phyloP scores from a whole-genome alignment of 306 rosid genomes.

The Prunus armeniaca region DNA sequence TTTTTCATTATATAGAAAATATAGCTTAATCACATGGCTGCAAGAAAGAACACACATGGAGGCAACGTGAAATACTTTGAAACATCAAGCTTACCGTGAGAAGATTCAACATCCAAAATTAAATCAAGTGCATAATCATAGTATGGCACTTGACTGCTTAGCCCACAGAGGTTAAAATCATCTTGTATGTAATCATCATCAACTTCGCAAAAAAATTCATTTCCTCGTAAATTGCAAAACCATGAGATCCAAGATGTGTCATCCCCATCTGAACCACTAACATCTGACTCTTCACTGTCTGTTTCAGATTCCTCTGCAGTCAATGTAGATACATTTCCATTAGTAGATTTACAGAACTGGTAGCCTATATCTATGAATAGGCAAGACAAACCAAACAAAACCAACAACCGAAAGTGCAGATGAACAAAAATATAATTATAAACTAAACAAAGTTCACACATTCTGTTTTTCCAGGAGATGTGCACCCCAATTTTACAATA shows the following conservation, averaged over 20 bases:
- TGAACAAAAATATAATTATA: neutral
- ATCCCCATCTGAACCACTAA: conserved; percentile 82
- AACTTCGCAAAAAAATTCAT: conserved; percentile 76
- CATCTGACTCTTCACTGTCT: conserved; percentile 72
- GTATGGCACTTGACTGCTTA: conserved; percentile 80
- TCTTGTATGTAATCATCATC: conserved; percentile 85
- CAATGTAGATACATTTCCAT: conserved; percentile 26
- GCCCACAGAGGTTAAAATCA: conserved; percentile 85
- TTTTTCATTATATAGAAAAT: too few species aligned
- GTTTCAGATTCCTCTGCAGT: conserved; percentile 73
- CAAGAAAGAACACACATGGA: neutral
- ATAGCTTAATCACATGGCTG: neutral
- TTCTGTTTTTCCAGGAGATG: neutral
- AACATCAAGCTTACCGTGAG: conserved; percentile 53
- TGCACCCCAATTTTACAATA: neutral
- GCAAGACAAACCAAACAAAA: neutral
- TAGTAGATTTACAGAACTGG: conserved; percentile 14
- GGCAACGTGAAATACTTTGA: neutral
- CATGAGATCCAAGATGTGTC: conserved; percentile 85
- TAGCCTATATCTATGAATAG: neutral
- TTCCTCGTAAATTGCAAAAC: conserved; percentile 88
- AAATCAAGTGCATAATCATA: conserved; percentile 86
- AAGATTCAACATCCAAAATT: conserved; percentile 74
- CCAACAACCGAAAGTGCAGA: neutral
- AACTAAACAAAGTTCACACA: neutral